Conservation (phyloP, 2,329 filamentous ascomycete species). For the Teratosphaeria destructans region DNA sequence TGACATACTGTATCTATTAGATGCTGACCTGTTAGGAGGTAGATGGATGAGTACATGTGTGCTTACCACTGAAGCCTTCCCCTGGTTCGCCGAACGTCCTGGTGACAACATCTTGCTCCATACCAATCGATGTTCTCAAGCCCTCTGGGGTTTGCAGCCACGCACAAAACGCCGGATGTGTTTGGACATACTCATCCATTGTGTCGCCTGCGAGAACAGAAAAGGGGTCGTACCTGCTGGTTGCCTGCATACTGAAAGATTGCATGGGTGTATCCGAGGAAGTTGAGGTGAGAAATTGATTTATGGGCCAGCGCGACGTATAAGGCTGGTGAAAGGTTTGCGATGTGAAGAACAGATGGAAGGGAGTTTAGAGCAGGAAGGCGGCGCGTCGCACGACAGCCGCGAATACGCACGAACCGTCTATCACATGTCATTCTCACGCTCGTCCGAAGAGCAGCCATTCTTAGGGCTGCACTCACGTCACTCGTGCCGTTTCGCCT, state of each 20-base stretch:
- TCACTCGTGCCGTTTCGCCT: neutral
- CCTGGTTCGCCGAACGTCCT: neutral
- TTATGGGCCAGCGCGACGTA: neutral
- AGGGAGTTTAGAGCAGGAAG: too few species aligned
- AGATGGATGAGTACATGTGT: neutral
- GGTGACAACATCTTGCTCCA: neutral
- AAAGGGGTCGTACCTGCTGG: neutral
- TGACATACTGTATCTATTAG: neutral
- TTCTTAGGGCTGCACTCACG: neutral
- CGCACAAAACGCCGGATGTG: neutral
- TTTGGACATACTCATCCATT: neutral
- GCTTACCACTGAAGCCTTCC: neutral
- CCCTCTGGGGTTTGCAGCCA: neutral
- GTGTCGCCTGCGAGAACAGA: neutral
- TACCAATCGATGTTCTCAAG: neutral
- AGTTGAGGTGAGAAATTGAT: neutral
- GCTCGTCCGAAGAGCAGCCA: neutral
- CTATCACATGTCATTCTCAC: neutral
- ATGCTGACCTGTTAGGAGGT: neutral
- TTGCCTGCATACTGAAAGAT: neutral
- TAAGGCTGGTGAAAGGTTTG: neutral
- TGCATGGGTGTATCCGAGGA: neutral
- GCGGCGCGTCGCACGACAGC: too few species aligned
- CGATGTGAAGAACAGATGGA: neutral
- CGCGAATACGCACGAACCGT: neutral